A percentile compares a stretch with the other conserved stretches of the same genome.
Evolutionary conservation across 164 flowering plant species (phyloP).

Genomic region (Buxus sempervirens): DNA sequence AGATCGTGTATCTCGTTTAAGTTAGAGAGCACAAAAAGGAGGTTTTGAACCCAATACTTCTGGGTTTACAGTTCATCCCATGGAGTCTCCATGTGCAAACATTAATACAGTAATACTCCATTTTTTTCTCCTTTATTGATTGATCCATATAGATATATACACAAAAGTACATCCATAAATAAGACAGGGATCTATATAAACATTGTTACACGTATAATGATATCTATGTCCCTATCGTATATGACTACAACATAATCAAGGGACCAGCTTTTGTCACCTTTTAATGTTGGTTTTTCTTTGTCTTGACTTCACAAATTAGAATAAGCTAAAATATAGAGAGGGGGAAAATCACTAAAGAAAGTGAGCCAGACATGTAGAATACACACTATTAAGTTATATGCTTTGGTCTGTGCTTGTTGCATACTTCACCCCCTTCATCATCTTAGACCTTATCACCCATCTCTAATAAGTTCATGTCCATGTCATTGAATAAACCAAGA

Average conservation of each 20-base stretch:
- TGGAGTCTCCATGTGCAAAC: too few species aligned
- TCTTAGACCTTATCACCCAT: conserved; percentile 24
- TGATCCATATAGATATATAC: conserved; percentile 1
- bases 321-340: too few species aligned
- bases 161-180: not conserved
- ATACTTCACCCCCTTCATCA: not conserved
- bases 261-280: conserved; percentile 10
- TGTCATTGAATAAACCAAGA: conserved; percentile 39
- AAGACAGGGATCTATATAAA: conserved; percentile 5
- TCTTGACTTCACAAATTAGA: not conserved
- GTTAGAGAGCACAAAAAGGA: too few species aligned
- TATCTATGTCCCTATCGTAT: not conserved
- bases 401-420: not conserved
- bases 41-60: too few species aligned
- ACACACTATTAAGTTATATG: not conserved
- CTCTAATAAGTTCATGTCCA: conserved; percentile 22
- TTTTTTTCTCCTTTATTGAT: not conserved
- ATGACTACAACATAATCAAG: conserved; percentile 3
- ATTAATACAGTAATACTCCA: not conserved
- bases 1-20: too few species aligned
- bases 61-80: too few species aligned
- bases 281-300: not conserved
- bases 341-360: not conserved
- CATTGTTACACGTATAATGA: conserved; percentile 7
- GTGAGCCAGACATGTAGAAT: not conserved